Percentiles rank a stretch among this genome's conserved stretches.
These are phyloP conservation scores for Phytophthora litchii DNA, from an alignment of 352 stramenopile species.

Conservation along the genomic window DNA sequence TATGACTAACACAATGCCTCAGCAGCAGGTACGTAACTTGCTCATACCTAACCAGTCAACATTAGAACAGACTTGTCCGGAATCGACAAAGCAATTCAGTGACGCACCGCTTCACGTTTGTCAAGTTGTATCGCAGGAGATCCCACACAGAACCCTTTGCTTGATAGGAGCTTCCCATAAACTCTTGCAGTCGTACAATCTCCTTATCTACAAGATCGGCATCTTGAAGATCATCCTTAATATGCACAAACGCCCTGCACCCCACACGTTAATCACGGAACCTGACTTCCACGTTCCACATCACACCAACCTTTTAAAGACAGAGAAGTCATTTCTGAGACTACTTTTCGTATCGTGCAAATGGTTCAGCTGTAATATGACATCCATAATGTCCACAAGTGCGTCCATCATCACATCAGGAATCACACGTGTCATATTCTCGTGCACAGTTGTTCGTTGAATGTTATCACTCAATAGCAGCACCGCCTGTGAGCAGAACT, in stretches of 20 bases:
- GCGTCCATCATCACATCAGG: constrained; percentile 65
- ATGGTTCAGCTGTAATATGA: constrained; percentile 67
- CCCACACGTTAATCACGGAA: constrained; percentile 2
- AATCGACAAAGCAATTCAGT: not conserved
- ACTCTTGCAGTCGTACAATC: constrained; percentile 67
- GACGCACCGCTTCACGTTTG: constrained; percentile 67
- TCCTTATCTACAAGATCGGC: constrained; percentile 54
- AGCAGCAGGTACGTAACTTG: constrained; percentile 66
- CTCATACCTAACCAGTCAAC: constrained; percentile 46
- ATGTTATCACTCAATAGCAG: constrained; percentile 75
- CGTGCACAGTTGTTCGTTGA: constrained; percentile 66
- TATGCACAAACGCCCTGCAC: constrained; percentile 54
- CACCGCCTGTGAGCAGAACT: constrained; percentile 63
- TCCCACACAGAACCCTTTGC: constrained; percentile 69
- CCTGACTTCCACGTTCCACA: not conserved
- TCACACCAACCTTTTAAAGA: constrained; percentile 64
- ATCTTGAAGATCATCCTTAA: constrained; percentile 46
- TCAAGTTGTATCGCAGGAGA: constrained; percentile 62
- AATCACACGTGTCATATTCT: constrained; percentile 67
- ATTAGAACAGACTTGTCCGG: too few relatives aligned
- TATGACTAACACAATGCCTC: constrained; percentile 49
- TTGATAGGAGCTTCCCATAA: constrained; percentile 58
- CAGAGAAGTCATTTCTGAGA: constrained; percentile 75
- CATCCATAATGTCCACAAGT: constrained; percentile 66
- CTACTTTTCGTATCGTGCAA: constrained; percentile 73